Base-by-base conservation (phyloP, 352 stramenopile genomes). In the Blastocystis sp. region DNA sequence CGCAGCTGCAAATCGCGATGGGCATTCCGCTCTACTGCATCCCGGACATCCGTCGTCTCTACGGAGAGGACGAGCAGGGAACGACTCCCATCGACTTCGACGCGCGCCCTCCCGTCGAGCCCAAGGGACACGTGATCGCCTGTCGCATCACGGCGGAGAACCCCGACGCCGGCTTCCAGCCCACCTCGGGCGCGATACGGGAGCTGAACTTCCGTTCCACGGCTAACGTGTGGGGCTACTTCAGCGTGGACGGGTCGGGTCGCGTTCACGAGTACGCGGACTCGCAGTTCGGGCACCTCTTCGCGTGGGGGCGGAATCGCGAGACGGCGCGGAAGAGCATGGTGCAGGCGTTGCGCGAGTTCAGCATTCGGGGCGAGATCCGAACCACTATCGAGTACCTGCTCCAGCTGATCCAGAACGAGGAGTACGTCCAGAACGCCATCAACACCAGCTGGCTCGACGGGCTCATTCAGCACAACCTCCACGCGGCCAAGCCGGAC, bases 261-360 rank as follows among this genome's bases (percentile, higher is more conserved):
- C 95, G 97, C 80, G 97, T 99, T 65, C 98, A 99, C 93, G 97
- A 99, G 93, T 99, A 99, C 93, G 97, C 98, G 12, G 98, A 99
- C 92, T 99, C 96, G 51, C 89, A 99, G 92, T 99, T 99, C 93
- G 98, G 98, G 35, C 98, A 99, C 93, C 93, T 99, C 88, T 99
- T 99, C 92, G 97, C 96, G 29, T 98, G 93, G 93, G 97, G 96
- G 67, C 93, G 92, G 67, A 96, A 96, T 80, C 93, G 98, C 78
- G 97, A 99, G 91, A 95, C 96, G 80, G 97, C 98, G 1, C 92
- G 97, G 33, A 98, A 99, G 93, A 98, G 98, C 90, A 96, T 99
- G 91, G 97, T 98, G 3, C 91, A 99, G 37, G 97, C 96, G 37
- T 93, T 99, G 21, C 98, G 99, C 91, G 97, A 99, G 92, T 92